Evolutionary conservation across 225 moss, liverwort and hornwort species (phyloP).

Genomic region (Rhytidiadelphus loreus): DNA sequence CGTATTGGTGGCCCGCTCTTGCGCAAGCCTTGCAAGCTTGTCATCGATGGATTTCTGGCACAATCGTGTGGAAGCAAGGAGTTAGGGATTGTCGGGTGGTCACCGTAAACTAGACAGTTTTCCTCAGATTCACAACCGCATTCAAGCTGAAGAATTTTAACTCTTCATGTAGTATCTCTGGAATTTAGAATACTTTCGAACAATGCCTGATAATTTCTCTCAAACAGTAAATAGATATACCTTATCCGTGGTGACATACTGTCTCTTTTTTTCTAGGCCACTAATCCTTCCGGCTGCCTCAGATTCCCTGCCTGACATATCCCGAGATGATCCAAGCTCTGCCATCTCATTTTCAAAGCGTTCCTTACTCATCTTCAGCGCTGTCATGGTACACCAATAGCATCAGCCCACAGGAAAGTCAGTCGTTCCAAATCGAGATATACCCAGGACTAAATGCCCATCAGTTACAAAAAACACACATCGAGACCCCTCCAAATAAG

Average conservation of each 20-base stretch:
- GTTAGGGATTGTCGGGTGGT: background rate
- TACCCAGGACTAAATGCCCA: background rate
- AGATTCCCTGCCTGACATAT: slow-evolving; percentile 87
- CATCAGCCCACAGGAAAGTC: background rate
- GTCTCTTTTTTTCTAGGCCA: slow-evolving; percentile 76
- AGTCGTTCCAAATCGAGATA: background rate
- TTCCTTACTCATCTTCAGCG: slow-evolving; percentile 81
- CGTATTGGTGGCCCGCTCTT: slow-evolving; percentile 55
- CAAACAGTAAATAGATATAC: slow-evolving; percentile 14
- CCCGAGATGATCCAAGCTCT: slow-evolving; percentile 80
- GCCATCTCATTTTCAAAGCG: slow-evolving; percentile 74
- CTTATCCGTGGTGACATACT: slow-evolving; percentile 70
- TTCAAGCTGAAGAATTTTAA: background rate
- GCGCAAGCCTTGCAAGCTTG: slow-evolving; percentile 58
- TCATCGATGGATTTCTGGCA: slow-evolving; percentile 78
- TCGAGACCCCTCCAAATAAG: background rate
- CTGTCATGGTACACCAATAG: slow-evolving; percentile 18
- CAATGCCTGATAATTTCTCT: background rate
- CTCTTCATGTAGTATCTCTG: background rate
- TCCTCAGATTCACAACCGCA: background rate
- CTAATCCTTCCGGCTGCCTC: slow-evolving; percentile 78
- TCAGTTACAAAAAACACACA: background rate
- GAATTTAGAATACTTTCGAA: background rate
- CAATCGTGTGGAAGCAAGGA: background rate
- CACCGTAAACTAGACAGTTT: background rate